Conservation (phyloP, 495 filamentous ascomycete genomes). For the Neurospora tetrasperma region DNA sequence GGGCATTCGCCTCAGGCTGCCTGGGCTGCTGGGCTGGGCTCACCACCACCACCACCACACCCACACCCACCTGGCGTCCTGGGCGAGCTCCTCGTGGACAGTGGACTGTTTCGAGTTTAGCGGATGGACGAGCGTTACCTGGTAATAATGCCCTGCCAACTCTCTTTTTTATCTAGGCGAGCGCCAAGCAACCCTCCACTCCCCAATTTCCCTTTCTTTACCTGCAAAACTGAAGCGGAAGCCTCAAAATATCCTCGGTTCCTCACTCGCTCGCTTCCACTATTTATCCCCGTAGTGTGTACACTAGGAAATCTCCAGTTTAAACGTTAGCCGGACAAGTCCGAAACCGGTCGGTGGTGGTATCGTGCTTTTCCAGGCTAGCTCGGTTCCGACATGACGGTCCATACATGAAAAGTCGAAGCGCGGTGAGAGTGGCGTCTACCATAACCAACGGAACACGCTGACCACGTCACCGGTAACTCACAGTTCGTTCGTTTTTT, state of each 20-base stretch:
- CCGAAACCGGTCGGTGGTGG: background rate
- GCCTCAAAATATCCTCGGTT: background rate
- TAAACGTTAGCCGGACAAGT: background rate
- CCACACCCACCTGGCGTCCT: too few relatives aligned
- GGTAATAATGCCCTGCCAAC: background rate
- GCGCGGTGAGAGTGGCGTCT: background rate
- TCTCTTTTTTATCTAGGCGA: background rate
- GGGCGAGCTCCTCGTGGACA: background rate
- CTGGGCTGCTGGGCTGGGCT: too few relatives aligned
- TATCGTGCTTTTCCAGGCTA: background rate
- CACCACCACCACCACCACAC: too few relatives aligned
- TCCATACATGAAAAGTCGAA: background rate
- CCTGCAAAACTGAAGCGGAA: background rate
- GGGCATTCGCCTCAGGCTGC: background rate
- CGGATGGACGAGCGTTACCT: background rate
- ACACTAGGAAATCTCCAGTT: background rate
- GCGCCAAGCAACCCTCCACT: background rate
- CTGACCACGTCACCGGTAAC: background rate
- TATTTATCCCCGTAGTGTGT: background rate
- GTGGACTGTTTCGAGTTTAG: background rate
- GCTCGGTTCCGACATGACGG: background rate
- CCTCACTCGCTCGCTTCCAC: background rate
- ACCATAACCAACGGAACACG: background rate
- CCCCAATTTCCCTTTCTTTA: background rate
- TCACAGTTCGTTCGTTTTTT: background rate